Conservation (phyloP, 257 asterid genomes). For the Schizonepeta tenuifolia region DNA sequence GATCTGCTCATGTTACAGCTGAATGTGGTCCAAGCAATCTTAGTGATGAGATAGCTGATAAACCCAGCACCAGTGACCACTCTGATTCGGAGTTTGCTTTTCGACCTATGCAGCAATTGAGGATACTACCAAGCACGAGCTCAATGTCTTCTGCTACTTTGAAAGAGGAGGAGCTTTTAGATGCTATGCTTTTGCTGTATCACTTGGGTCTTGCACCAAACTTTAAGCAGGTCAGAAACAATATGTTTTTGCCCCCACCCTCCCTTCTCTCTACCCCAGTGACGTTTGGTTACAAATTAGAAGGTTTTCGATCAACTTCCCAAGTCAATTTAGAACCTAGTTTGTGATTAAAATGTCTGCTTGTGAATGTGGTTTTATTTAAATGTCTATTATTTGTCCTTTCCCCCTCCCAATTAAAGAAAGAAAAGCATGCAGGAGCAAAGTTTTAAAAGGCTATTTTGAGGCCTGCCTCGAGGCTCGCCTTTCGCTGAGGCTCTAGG, state of each 20-base stretch:
- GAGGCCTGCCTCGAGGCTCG: too few species aligned
- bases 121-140: slow-evolving; percentile 61
- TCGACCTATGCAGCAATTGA: slow-evolving; percentile 74
- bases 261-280: neutral
- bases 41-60: slow-evolving; percentile 80
- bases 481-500: too few species aligned
- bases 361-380: slow-evolving; percentile 7
- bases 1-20: slow-evolving; percentile 78
- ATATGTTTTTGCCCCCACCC: neutral
- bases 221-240: slow-evolving; percentile 81
- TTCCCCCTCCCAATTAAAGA: neutral
- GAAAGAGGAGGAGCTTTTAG: slow-evolving; percentile 95
- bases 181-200: slow-evolving; percentile 88
- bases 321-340: neutral
- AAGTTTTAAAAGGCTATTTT: too few species aligned
- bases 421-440: neutral
- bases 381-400: neutral
- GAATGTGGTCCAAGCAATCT: slow-evolving; percentile 80
- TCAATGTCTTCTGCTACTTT: slow-evolving; percentile 68
- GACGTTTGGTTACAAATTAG: neutral
- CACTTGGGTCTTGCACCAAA: slow-evolving; percentile 97
- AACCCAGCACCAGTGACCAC: slow-evolving; percentile 92
- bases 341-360: slow-evolving; percentile 23
- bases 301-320: neutral
- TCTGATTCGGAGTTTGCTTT: slow-evolving; percentile 75